Evolutionary conservation across 768 basidiomycete species (phyloP).

Genomic region (Suillus spraguei): DNA sequence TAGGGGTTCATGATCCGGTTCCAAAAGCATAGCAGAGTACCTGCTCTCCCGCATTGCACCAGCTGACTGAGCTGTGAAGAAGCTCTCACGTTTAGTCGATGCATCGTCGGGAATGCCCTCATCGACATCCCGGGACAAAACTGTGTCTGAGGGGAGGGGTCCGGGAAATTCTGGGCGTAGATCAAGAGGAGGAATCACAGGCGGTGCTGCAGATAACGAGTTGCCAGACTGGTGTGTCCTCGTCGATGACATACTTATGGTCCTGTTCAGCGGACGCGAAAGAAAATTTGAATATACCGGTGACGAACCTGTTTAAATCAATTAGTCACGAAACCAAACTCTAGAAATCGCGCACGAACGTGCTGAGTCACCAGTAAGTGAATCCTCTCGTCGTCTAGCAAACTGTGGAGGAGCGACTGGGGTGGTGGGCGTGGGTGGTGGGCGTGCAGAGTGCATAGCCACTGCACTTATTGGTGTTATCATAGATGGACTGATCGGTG

Average conservation of each 20-base stretch:
- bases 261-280: slow-evolving; percentile 64
- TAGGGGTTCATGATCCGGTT: slow-evolving; percentile 25
- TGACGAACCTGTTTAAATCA: slow-evolving; percentile 44
- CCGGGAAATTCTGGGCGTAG: slow-evolving; percentile 54
- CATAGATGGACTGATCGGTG: slow-evolving; percentile 32
- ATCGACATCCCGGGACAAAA: slow-evolving; percentile 22
- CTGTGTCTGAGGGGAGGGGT: slow-evolving; percentile 29
- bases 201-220: slow-evolving; percentile 39
- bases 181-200: slow-evolving; percentile 62
- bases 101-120: slow-evolving; percentile 40
- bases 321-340: slow-evolving; percentile 3
- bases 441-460: slow-evolving; percentile 19
- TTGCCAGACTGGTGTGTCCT: slow-evolving; percentile 52
- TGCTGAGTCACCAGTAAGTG: slow-evolving; percentile 28
- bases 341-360: slow-evolving; percentile 40
- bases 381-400: slow-evolving; percentile 30
- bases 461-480: slow-evolving; percentile 30
- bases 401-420: slow-evolving; percentile 28
- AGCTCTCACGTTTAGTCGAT: slow-evolving; percentile 55
- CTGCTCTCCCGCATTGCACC: slow-evolving; percentile 29
- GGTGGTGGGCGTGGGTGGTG: slow-evolving; percentile 30
- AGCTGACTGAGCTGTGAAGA: slow-evolving; percentile 48
- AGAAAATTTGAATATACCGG: slow-evolving; percentile 58
- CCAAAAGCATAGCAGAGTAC: slow-evolving; percentile 28
- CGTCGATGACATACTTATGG: slow-evolving; percentile 64